Conservation (phyloP, 176 grass and related monocot species). For the Eleusine indica region DNA sequence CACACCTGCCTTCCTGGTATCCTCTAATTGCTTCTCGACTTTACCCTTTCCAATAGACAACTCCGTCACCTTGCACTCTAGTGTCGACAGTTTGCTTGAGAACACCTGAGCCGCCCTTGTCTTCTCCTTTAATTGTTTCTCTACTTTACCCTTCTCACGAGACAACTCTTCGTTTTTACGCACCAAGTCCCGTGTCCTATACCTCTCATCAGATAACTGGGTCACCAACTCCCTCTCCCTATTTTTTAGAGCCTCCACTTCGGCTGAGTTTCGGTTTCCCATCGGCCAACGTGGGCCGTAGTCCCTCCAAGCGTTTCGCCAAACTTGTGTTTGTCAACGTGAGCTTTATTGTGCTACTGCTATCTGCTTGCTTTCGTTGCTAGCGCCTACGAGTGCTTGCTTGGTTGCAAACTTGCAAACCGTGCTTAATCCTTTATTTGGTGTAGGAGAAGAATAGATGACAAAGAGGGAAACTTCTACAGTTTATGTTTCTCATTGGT, state of each 20-base stretch:
- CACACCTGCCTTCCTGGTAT: background rate
- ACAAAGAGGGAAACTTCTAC: too few relatives aligned
- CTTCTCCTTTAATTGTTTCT: background rate
- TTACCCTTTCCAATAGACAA: slow-evolving; percentile 2
- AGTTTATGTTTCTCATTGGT: too few relatives aligned
- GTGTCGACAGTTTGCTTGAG: slow-evolving; percentile 14
- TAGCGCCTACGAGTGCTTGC: too few relatives aligned
- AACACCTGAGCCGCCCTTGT: background rate
- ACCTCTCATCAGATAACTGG: background rate
- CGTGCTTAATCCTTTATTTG: too few relatives aligned
- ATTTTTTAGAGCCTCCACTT: background rate
- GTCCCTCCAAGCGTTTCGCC: too few relatives aligned
- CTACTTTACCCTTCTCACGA: background rate
- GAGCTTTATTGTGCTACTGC: too few relatives aligned
- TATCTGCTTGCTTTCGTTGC: too few relatives aligned
- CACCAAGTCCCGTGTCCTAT: background rate
- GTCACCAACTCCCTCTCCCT: background rate
- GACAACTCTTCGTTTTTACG: background rate
- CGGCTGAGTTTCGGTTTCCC: too few relatives aligned
- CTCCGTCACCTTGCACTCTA: slow-evolving; percentile 23
- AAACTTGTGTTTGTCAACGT: too few relatives aligned
- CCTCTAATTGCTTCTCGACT: slow-evolving; percentile 27
- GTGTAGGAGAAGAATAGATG: too few relatives aligned
- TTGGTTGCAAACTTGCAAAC: too few relatives aligned
- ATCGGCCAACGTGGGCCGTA: too few relatives aligned